Evolutionary conservation across 2,329 filamentous ascomycete genomes (phyloP), one percentile per base, ranked within the genome.

Genomic region (Celoporthe dispersa): DNA sequence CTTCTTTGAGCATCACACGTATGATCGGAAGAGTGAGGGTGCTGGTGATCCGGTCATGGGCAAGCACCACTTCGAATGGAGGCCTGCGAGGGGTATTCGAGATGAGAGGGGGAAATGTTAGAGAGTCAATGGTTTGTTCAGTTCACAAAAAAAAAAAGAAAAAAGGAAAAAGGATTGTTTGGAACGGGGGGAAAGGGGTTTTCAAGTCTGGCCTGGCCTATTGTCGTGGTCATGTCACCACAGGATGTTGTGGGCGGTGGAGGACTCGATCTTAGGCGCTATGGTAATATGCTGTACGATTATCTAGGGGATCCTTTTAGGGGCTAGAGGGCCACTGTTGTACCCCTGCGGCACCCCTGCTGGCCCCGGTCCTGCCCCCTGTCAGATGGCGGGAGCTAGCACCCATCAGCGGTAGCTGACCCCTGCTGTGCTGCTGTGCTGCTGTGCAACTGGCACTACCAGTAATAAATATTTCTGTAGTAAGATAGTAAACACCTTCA

Each of bases 1-100:
- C 76, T 92, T 89, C 75, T 93, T 93, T 76, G 90, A 91, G 0
- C 84, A 85, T 51, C 90, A 92, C 77, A 87, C 86, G 80, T 92
- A 87, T 76, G 88, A 92, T 75, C 81, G 84, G 72, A 85, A 85
- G 73, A 83, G 83, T 1, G 86, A 90, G 62, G 83, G 82, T 64
- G 80, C 84, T 2, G 84, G 85, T 1, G 79, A 82, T 70, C 83
- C 87, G 1, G 80, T 79, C 72, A 88, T 86, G 73, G 89, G 89
- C 2, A 84, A 85, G 73, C 84, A 89, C 77, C 88, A 90, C 75
- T 90, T 86, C 75, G 89, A 91, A 77, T 91, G 89, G 89, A 80
- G 81, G 69, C 80, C 80, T 5, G 84, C 83, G 16, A 72, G 66
- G 44, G 72, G 70, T 0, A n/a, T 71, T 5, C 51, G 28, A 22